Evolutionary conservation across 2,329 filamentous ascomycete species (phyloP).

Genomic region (Beauveria sp.): DNA sequence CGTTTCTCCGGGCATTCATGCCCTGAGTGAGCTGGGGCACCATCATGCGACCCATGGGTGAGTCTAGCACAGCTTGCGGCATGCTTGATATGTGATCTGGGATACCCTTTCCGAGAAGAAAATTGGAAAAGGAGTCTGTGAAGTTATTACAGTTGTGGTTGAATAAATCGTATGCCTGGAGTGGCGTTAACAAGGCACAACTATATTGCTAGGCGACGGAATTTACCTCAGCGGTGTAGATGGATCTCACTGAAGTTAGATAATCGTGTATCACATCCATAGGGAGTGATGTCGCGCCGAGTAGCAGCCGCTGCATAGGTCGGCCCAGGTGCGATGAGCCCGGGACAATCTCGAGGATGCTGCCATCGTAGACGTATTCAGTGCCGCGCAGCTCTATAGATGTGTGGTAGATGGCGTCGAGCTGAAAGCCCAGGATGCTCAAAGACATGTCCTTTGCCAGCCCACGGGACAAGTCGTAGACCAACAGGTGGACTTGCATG

Average conservation of each 20-base stretch:
- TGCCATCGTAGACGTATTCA: constrained; percentile 87
- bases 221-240: constrained; percentile 70
- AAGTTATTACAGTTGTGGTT: constrained; percentile 98
- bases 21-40: constrained; percentile 58
- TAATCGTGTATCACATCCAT: constrained; percentile 81
- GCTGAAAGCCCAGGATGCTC: constrained; percentile 48
- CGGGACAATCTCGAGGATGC: constrained; percentile 72
- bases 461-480: constrained; percentile 69
- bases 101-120: constrained; percentile 80
- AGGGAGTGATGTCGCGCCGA: constrained; percentile 73
- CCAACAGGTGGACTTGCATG: constrained; percentile 71
- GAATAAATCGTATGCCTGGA: constrained; percentile 76
- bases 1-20: constrained; percentile 42
- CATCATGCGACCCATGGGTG: constrained; percentile 82
- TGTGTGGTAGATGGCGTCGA: constrained; percentile 94
- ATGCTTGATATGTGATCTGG: constrained; percentile 80
- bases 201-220: neutral
- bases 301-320: constrained; percentile 65
- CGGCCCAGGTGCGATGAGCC: constrained; percentile 80
- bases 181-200: neutral
- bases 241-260: constrained; percentile 69
- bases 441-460: constrained; percentile 48
- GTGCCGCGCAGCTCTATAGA: constrained; percentile 76
- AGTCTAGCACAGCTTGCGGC: constrained; percentile 76
- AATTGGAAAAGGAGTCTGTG: constrained; percentile 84